Evolutionary conservation across 345 rosid species (phyloP).

Genomic region (Syzygium aromaticum): DNA sequence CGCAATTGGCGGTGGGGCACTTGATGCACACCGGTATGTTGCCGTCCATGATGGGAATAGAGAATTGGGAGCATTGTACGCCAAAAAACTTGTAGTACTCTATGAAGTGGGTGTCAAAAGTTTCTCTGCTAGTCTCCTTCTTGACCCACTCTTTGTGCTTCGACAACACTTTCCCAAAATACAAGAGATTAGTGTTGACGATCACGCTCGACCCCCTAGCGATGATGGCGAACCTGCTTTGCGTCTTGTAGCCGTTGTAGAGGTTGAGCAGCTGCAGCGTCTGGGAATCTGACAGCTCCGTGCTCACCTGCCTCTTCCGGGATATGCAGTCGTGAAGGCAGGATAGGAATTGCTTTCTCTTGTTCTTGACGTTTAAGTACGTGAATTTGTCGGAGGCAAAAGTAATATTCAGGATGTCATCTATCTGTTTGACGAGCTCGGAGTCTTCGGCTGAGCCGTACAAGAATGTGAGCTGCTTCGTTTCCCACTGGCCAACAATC

Average conservation of each 20-base stretch:
- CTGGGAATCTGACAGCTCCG: too few species aligned
- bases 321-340: too few species aligned
- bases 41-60: background rate
- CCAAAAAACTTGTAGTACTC: too few species aligned
- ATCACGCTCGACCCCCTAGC: background rate
- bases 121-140: fast-evolving
- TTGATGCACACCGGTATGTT: background rate
- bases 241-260: too few species aligned
- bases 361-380: too few species aligned
- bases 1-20: background rate
- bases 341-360: too few species aligned
- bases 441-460: background rate
- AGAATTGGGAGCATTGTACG: background rate
- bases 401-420: too few species aligned
- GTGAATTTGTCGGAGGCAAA: too few species aligned
- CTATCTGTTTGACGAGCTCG: too few species aligned
- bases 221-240: too few species aligned
- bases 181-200: background rate
- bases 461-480: background rate
- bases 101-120: too few species aligned
- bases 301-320: background rate
- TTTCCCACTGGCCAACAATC: background rate
- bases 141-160: background rate
- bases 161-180: background rate
- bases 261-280: too few species aligned